Evolutionary conservation across 2,329 filamentous ascomycete genomes (phyloP), one percentile per base, ranked within the genome.

Genomic region (Fusarium pseudocircinatum): DNA sequence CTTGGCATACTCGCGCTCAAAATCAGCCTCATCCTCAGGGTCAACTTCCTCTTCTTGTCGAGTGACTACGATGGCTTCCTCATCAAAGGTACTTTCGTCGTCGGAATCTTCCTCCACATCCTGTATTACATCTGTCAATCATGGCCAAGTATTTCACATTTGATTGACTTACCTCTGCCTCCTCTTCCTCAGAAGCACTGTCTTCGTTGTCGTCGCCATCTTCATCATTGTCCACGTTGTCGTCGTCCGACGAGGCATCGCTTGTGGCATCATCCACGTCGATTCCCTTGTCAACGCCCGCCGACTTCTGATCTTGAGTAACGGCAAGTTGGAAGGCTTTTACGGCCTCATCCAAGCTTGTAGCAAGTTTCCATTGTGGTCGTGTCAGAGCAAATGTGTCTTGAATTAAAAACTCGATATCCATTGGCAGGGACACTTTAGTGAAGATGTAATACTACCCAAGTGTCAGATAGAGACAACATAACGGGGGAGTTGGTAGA

Each of bases 1-100:
- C 83, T 97, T 98, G 42, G 96, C 95, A 81, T 97, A 96, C 83
- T 98, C 96, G 77, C 96, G 94, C 80, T 99, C 97, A 80, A 99
- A 99, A 46, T 99, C 96, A 12, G 96, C 96, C 79, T 99, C 96
- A 44, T 93, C 94, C 83, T 98, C 95, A 1, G 96, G 95, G 75
- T 99, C 95, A 63, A 95, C 88, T 77, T 96, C 90, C 80, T 98
- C 94, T 81, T 97, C 94, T 78, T 96, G 92, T 68, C 95, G 91
- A 49, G 94, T 97, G 53, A 99, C 96, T 47, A 98, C 89, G 75
- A 98, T 97, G 30, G 93, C 91, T 80, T 98, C 95, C 72, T 98
- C 95, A 68, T 94, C 92, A 15, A 92, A 93, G 44, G 92, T 91
- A 36, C 88, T 92, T 42, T 89, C 89, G 43, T 85, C 81, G 39